Base-by-base conservation (phyloP, 2,329 filamentous ascomycete genomes). In the Celoporthe dispersa region DNA sequence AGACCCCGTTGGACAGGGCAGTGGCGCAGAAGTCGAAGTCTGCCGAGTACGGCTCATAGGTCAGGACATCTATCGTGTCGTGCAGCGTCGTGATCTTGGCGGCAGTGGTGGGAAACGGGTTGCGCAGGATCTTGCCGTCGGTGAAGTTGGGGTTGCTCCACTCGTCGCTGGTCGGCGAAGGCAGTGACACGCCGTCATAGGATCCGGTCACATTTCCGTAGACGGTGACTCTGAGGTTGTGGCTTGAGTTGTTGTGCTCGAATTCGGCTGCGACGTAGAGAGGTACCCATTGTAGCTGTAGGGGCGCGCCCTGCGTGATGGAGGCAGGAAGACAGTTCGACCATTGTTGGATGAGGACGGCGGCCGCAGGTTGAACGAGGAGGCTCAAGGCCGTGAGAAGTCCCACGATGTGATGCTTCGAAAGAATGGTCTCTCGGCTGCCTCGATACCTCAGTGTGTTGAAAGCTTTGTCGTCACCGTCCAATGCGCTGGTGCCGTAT, bases 201-300 rank as follows among this genome's bases (percentile, higher is more conserved):
- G 91, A 88, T 62, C 96, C 96, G 11, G 91, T 92, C 39, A 98
- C 94, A 80, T 98, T 98, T 66, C 94, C 95, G 83, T 94, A 98
- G 62, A 97, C 87, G 1, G 90, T 96, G 68, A 98, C 83, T 73
- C 88, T 89, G 64, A 99, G 84, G 55, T 86, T 88, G 77, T 94
- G 89, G 65, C 82, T 85, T 5, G 87, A 79, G 73, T 87, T 82
- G 19, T 82, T 79, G 37, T 87, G 85, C 75, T 93, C 87, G 83
- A 97, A 97, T 28, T 83, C 81, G 69, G 93, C 95, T 75, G 92
- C 90, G 69, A 96, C 88, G 74, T 87, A 90, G 48, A 91, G 80
- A 2, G 96, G 94, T 16, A 89, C 84, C 83, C 95, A 97, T 82
- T 98, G 94, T 41, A 98, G 86, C 72, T 86, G 86, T 48, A 83